Evolutionary conservation across 179 eudicot genomes (phyloP).

Genomic region (Beta lomatogona): DNA sequence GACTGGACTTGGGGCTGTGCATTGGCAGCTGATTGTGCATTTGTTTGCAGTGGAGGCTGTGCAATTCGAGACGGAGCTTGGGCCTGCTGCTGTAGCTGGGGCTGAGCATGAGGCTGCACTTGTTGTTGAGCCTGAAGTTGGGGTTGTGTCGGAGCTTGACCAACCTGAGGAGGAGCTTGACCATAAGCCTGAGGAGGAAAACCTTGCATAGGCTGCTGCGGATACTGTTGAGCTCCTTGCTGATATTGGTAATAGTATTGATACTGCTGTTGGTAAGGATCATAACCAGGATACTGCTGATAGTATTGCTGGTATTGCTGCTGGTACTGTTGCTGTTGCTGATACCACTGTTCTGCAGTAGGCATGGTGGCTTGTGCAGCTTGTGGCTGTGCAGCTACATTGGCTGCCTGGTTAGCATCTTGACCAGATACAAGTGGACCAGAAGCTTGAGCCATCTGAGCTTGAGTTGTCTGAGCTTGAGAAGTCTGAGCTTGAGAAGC

Average conservation of each 20-base stretch:
- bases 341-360: constrained; percentile 80
- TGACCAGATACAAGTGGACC: constrained; percentile 46
- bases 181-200: constrained; percentile 40
- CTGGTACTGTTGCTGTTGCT: constrained; percentile 76
- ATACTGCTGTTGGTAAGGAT: constrained; percentile 82
- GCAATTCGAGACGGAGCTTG: constrained; percentile 34
- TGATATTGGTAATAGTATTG: constrained; percentile 74
- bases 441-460: constrained; percentile 49
- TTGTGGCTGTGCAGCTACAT: constrained; percentile 49
- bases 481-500: constrained; percentile 55
- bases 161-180: constrained; percentile 44
- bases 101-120: constrained; percentile 36
- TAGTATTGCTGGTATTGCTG: constrained; percentile 75
- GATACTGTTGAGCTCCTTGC: constrained; percentile 60
- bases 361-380: constrained; percentile 54
- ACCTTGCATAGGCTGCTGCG: constrained; percentile 51
- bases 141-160: constrained; percentile 37
- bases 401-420: constrained; percentile 47
- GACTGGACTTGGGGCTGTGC: constrained; percentile 43
- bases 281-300: constrained; percentile 91
- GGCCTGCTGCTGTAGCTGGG: constrained; percentile 37
- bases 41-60: constrained; percentile 45
- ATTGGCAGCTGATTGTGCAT: constrained; percentile 32
- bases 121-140: constrained; percentile 43
- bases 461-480: constrained; percentile 48